Conservation (phyloP, 2,329 filamentous ascomycete genomes). For the Dactylellina leptospora region DNA sequence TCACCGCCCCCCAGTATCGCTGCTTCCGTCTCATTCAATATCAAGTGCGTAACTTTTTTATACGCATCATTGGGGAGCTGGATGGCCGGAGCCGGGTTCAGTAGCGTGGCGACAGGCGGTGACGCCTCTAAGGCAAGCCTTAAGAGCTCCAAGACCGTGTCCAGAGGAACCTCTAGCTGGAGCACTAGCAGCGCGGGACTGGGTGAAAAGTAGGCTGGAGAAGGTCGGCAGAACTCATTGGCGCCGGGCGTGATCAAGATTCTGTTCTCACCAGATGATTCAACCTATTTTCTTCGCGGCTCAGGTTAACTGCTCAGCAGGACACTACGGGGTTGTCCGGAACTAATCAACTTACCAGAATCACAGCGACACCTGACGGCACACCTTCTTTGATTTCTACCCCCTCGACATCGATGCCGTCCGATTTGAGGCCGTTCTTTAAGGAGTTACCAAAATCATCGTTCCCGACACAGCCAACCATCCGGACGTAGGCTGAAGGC, state of each 20-base stretch:
- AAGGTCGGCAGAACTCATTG: slow-evolving; percentile 66
- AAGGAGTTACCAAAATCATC: slow-evolving; percentile 73
- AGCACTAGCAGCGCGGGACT: slow-evolving; percentile 73
- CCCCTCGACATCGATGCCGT: slow-evolving; percentile 70
- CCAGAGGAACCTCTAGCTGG: slow-evolving; percentile 79
- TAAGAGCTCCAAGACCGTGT: slow-evolving; percentile 72
- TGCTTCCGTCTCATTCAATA: slow-evolving; percentile 92
- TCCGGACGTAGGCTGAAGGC: slow-evolving; percentile 65
- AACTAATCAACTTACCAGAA: slow-evolving; percentile 69
- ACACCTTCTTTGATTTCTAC: slow-evolving; percentile 64
- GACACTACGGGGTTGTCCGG: background rate
- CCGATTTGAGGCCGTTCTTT: slow-evolving; percentile 67
- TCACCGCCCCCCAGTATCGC: slow-evolving; percentile 64
- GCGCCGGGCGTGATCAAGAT: slow-evolving; percentile 78
- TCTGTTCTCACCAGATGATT: slow-evolving; percentile 76
- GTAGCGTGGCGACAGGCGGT: slow-evolving; percentile 62
- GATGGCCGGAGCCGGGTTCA: slow-evolving; percentile 85
- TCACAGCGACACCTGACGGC: slow-evolving; percentile 76
- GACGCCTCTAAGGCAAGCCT: slow-evolving; percentile 62
- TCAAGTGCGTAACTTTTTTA: slow-evolving; percentile 74
- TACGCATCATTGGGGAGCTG: slow-evolving; percentile 74
- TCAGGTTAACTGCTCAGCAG: background rate
- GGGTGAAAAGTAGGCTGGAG: slow-evolving; percentile 57
- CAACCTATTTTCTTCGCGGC: slow-evolving; percentile 60
- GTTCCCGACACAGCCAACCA: slow-evolving; percentile 77